Base-by-base conservation (phyloP, 345 rosid genomes). In the Ricinus communis region DNA sequence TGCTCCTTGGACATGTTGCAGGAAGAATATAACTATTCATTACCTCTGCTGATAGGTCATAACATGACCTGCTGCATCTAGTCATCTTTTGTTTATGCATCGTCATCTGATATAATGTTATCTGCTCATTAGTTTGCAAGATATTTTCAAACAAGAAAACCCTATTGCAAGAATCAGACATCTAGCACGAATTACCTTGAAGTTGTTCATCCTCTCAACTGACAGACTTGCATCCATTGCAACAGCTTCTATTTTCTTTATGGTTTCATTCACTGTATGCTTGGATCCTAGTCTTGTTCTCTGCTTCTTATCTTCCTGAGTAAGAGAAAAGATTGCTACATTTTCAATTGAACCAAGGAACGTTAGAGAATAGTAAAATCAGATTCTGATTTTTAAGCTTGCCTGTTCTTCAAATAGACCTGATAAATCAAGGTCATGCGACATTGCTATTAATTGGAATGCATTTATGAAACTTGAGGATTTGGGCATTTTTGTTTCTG, bases 361-460 rank as follows among this genome's bases (percentile, higher is more conserved):
- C 61, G 43, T 65, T 10, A 21, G 19, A 11, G 18, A 30, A 61
- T 40, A 31, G 52, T 25, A 14, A 65, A 49, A 33, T 13, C 14
- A 57, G 45, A 40, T 30, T 73, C 47, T 55, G 74, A 28, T 62
- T 51, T 69, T 21, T 22, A 64, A 51, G 62, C 88, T 81, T 80
- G 78, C 98, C 86, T 83, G 85, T 72, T 84, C 93, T 87, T 87
- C 92, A 15, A 94, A 94, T 14, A 90, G 96, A 76, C 97, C 95
- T 36, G 96, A 91, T 82, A 91, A 81, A 85, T 93, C 97, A 19
- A 93, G 90, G 76, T 94, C 98, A 51, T 82, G 82, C 45, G 96
- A 94, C 98, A 91, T 91, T 64, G 97, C 97, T 80, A 91, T 91
- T 85, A 91, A 74, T 71, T 88, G 88, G 73, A 94, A 94, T 33